Percentiles rank a stretch among this genome's conserved stretches.
These are phyloP conservation scores for Dothistroma pini DNA, from an alignment of 2,329 filamentous ascomycete genomes.

Conservation along the genomic window DNA sequence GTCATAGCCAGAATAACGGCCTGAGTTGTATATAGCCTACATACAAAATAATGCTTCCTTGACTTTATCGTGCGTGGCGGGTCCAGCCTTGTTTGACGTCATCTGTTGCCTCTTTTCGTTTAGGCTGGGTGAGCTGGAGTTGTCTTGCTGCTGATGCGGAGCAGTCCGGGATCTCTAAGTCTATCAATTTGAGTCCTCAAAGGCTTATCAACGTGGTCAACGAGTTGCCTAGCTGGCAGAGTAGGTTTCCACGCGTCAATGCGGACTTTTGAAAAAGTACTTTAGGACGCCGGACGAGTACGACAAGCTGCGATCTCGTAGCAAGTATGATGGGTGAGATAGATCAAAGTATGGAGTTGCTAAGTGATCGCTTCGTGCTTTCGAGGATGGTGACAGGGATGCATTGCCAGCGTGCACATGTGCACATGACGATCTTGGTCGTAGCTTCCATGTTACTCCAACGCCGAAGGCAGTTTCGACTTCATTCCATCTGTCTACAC, in stretches of 20 bases:
- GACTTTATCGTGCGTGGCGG: background rate
- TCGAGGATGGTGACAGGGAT: background rate
- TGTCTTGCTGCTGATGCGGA: too few relatives aligned
- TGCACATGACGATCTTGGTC: too few relatives aligned
- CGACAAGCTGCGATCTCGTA: background rate
- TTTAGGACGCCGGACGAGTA: background rate
- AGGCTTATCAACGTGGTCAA: too few relatives aligned
- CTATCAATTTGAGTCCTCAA: too few relatives aligned
- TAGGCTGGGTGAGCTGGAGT: too few relatives aligned
- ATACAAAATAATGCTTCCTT: background rate
- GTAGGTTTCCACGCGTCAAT: background rate
- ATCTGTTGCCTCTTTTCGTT: too few relatives aligned
- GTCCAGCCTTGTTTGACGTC: too few relatives aligned
- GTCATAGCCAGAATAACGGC: background rate
- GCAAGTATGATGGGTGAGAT: background rate
- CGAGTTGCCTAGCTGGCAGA: background rate
- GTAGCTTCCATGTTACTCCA: too few relatives aligned
- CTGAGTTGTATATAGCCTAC: background rate
- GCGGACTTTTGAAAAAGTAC: slow-evolving; percentile 1
- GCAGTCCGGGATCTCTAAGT: too few relatives aligned
- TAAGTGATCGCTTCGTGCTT: background rate
- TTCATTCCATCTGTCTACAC: too few relatives aligned
- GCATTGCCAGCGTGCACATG: background rate
- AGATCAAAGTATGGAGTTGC: too few relatives aligned
- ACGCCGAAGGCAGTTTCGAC: too few relatives aligned